Conservation (phyloP, 225 moss, liverwort and hornwort species). For the Rhytidiadelphus loreus region DNA sequence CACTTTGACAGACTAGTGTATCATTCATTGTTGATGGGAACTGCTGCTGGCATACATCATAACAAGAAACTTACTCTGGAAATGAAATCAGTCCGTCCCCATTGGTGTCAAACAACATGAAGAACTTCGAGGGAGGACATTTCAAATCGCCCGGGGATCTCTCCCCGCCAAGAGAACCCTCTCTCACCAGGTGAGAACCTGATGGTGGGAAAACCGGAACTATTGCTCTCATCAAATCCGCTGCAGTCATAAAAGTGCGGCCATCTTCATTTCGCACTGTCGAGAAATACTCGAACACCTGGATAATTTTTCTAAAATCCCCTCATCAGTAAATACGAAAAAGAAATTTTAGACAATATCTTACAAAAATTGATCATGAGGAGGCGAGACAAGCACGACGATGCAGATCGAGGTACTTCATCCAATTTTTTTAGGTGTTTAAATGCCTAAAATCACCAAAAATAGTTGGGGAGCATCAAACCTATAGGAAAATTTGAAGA, state of each 20-base stretch:
- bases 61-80: constrained; percentile 39
- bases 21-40: not conserved
- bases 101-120: constrained; percentile 76
- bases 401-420: not conserved
- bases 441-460: too few relatives aligned
- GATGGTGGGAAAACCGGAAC: constrained; percentile 69
- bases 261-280: constrained; percentile 43
- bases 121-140: constrained; percentile 65
- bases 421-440: too few relatives aligned
- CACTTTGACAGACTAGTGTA: not conserved
- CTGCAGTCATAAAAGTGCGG: constrained; percentile 59
- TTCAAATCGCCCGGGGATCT: constrained; percentile 48
- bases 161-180: constrained; percentile 59
- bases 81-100: constrained; percentile 75
- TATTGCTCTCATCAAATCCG: constrained; percentile 82
- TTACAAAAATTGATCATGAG: not conserved
- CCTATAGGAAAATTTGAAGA: too few relatives aligned
- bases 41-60: not conserved
- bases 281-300: constrained; percentile 86
- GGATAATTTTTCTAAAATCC: not conserved
- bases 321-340: not conserved
- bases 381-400: not conserved
- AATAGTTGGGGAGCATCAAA: too few relatives aligned
- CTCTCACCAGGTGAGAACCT: constrained; percentile 52
- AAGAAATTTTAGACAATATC: not conserved